Evolutionary conservation across 1,284 basidiomycete species (phyloP).

Genomic region (Phylloporus sp.): DNA sequence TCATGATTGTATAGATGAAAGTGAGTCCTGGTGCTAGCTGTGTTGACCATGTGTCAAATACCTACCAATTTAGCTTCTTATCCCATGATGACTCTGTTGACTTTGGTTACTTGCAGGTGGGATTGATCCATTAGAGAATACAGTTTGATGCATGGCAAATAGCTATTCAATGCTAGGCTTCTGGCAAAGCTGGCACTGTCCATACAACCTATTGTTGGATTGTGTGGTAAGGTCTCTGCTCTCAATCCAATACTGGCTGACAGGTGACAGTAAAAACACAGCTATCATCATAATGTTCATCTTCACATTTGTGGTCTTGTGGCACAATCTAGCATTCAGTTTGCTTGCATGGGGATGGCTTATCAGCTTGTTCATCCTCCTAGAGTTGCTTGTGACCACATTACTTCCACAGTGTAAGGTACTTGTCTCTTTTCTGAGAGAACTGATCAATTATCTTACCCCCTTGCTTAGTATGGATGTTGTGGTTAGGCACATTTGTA

Average conservation of each 20-base stretch:
- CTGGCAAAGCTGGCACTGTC: constrained; percentile 96
- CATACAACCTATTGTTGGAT: constrained; percentile 98
- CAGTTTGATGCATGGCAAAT: constrained; percentile 98
- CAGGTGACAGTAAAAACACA: constrained; percentile 61
- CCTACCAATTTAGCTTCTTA: constrained; percentile 71
- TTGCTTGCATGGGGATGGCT: constrained; percentile 98
- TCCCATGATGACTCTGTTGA: constrained; percentile 98
- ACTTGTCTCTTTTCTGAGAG: constrained; percentile 33
- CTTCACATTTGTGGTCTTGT: constrained; percentile 98
- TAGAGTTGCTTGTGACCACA: constrained; percentile 77
- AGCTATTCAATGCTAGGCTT: constrained; percentile 95
- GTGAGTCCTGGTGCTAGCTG: constrained; percentile 50
- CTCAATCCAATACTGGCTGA: constrained; percentile 6
- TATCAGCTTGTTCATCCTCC: constrained; percentile 88
- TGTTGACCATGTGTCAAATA: not conserved
- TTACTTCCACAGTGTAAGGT: constrained; percentile 74
- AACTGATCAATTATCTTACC: constrained; percentile 6
- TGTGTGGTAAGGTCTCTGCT: constrained; percentile 64
- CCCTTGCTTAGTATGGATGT: constrained; percentile 64
- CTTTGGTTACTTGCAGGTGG: constrained; percentile 92
- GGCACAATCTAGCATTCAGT: constrained; percentile 93
- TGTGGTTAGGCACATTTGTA: constrained; percentile 90
- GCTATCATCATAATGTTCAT: constrained; percentile 80
- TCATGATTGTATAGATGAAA: constrained; percentile 97
- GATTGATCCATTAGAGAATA: constrained; percentile 96